Evolutionary conservation across 2,329 filamentous ascomycete genomes (phyloP).

Genomic region (Chalara sp.): DNA sequence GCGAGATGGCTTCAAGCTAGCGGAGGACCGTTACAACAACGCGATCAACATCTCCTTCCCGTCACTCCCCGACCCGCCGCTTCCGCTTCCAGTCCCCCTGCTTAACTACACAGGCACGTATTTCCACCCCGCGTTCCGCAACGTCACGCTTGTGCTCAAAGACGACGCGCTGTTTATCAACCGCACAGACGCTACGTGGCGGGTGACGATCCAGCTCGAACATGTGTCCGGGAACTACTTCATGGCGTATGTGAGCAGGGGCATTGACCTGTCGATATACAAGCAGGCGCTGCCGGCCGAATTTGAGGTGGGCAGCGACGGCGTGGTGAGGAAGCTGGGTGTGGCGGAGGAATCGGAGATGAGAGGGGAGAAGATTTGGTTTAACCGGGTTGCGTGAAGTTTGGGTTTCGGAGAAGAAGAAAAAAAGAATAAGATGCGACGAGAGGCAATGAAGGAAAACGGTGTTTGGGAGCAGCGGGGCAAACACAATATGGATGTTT

Average conservation of each 20-base stretch:
- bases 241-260: slow-evolving; percentile 11
- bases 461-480: too few species aligned
- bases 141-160: slow-evolving; percentile 16
- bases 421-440: too few species aligned
- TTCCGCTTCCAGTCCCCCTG: slow-evolving; percentile 31
- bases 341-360: not conserved
- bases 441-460: too few species aligned
- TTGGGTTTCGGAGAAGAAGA: too few species aligned
- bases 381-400: not conserved
- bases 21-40: slow-evolving; percentile 21
- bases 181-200: slow-evolving; percentile 7
- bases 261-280: not conserved
- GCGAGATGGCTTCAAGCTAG: slow-evolving; percentile 13
- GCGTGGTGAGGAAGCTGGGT: not conserved
- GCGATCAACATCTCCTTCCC: slow-evolving; percentile 33
- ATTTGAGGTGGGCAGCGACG: not conserved
- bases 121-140: slow-evolving; percentile 35
- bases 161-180: slow-evolving; percentile 1
- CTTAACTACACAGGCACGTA: slow-evolving; percentile 35
- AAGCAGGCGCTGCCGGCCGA: not conserved
- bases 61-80: slow-evolving; percentile 26
- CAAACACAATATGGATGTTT: too few species aligned
- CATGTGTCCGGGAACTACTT: slow-evolving; percentile 26
- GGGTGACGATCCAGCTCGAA: slow-evolving; percentile 12
- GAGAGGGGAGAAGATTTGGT: not conserved